These are phyloP conservation scores for Cryptococcus sp. DNA, from an alignment of 1,284 basidiomycete species.

Conservation along the genomic window DNA sequence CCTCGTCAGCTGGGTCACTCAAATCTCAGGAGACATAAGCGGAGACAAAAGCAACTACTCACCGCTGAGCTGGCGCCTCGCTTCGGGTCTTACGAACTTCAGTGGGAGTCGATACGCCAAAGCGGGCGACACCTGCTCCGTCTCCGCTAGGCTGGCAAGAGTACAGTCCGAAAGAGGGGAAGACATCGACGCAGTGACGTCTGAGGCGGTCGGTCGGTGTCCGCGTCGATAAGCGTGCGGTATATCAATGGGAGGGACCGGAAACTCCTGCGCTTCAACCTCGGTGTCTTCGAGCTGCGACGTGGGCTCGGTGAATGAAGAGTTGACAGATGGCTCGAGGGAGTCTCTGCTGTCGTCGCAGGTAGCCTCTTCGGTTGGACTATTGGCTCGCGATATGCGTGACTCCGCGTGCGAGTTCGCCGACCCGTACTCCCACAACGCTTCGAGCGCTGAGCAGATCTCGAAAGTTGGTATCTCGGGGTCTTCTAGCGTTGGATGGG, in stretches of 20 bases:
- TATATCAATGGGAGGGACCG: too few species aligned
- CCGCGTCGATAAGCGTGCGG: not conserved
- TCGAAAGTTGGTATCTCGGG: not conserved
- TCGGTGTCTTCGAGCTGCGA: too few species aligned
- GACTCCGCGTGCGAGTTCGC: not conserved
- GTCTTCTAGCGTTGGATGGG: not conserved
- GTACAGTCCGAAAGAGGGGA: slow-evolving; percentile 8
- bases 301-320: slow-evolving; percentile 3
- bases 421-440: slow-evolving; percentile 19
- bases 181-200: not conserved
- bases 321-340: not conserved
- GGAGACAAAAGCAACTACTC: too few species aligned
- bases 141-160: slow-evolving; percentile 4
- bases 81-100: slow-evolving; percentile 7
- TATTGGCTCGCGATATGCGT: too few species aligned
- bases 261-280: too few species aligned
- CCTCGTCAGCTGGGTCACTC: too few species aligned
- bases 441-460: slow-evolving; percentile 16
- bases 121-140: slow-evolving; percentile 2
- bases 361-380: not conserved
- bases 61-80: slow-evolving; percentile 3
- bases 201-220: slow-evolving; percentile 4
- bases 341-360: not conserved
- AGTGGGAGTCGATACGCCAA: slow-evolving; percentile 11
- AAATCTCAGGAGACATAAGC: too few species aligned